Conservation (phyloP, 805 yeast genomes). For the Saturnispora silvae region DNA sequence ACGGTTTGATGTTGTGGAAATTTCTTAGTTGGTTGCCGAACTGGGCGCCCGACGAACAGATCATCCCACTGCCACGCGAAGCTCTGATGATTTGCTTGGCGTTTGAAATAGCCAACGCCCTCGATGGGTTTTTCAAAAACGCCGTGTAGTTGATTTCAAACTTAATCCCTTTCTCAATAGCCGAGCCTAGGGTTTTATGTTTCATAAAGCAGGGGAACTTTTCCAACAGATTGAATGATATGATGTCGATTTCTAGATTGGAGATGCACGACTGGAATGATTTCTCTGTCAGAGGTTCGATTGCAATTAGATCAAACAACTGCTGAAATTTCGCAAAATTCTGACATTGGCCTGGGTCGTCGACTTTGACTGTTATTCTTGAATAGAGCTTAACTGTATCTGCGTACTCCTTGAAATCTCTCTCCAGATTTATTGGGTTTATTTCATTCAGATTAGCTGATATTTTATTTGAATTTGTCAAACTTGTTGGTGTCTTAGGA, state of each 20-base stretch:
- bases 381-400: slow-evolving; percentile 41
- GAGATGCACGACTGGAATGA: slow-evolving; percentile 67
- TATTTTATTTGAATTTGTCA: slow-evolving; percentile 40
- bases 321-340: slow-evolving; percentile 34
- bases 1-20: slow-evolving; percentile 54
- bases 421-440: slow-evolving; percentile 33
- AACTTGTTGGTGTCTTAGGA: slow-evolving; percentile 15
- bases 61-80: slow-evolving; percentile 67
- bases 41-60: slow-evolving; percentile 64
- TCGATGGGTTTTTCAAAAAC: slow-evolving; percentile 29
- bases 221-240: slow-evolving; percentile 57
- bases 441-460: slow-evolving; percentile 32
- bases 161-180: slow-evolving; percentile 69
- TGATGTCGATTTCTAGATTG: slow-evolving; percentile 68
- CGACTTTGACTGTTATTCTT: slow-evolving; percentile 64
- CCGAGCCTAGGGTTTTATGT: slow-evolving; percentile 78
- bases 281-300: slow-evolving; percentile 71
- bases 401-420: slow-evolving; percentile 27
- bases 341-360: slow-evolving; percentile 70
- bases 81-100: slow-evolving; percentile 69
- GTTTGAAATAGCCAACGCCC: slow-evolving; percentile 61
- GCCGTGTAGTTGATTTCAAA: slow-evolving; percentile 68
- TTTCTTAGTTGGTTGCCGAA: slow-evolving; percentile 43
- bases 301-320: slow-evolving; percentile 69
- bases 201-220: slow-evolving; percentile 68